A percentile compares a stretch with the other conserved stretches of the same genome.
Evolutionary conservation across 192 early-diverging fungal genomes (phyloP).

Genomic region (Cetraspora pellucida): DNA sequence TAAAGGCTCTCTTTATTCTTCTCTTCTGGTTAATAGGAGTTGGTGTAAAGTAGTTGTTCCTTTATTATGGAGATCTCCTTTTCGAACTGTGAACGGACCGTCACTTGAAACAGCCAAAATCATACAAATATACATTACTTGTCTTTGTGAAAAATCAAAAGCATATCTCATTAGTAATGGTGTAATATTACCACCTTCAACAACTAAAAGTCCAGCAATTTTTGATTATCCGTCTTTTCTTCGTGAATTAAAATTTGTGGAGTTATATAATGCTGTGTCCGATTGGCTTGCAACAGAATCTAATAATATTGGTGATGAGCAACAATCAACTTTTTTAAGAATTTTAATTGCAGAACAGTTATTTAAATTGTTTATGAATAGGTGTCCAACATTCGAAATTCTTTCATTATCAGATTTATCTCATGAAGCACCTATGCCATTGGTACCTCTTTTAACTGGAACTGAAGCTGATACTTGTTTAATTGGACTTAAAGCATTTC

Average conservation of each 20-base stretch:
- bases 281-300: background rate
- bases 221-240: conserved; percentile 21
- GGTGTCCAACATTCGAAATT: background rate
- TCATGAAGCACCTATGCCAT: background rate
- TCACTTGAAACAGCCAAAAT: background rate
- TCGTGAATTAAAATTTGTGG: conserved; percentile 8
- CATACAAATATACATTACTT: background rate
- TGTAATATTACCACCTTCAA: background rate
- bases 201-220: background rate
- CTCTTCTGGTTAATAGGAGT: conserved; percentile 6
- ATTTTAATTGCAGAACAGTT: conserved; percentile 3
- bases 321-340: background rate
- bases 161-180: background rate
- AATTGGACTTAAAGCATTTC: background rate
- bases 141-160: background rate
- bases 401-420: conserved; percentile 12
- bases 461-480: background rate
- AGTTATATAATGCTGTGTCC: background rate
- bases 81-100: background rate
- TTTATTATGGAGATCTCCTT: background rate
- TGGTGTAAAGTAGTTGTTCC: background rate
- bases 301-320: background rate
- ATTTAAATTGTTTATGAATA: conserved; percentile 6
- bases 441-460: background rate
- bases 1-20: conserved; percentile 6